Evolutionary conservation across 2,329 filamentous ascomycete genomes (phyloP).

Genomic region (Chaetomium strumarium): DNA sequence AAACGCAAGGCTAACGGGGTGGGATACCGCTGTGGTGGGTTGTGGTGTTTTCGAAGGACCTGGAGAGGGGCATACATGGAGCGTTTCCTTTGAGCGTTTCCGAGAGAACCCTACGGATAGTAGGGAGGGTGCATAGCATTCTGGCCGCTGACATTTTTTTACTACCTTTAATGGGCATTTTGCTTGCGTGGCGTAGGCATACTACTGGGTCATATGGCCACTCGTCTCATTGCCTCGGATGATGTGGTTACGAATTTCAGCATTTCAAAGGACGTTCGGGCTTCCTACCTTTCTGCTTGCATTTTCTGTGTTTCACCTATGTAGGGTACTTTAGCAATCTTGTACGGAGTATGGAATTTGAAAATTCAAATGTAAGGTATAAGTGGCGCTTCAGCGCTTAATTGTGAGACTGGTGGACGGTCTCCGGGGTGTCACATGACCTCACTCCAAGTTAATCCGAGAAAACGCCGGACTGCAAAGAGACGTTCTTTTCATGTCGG

Average conservation of each 20-base stretch:
- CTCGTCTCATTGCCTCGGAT: not conserved
- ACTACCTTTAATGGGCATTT: constrained; percentile 29
- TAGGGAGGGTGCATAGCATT: constrained; percentile 6
- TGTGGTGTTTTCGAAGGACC: not conserved
- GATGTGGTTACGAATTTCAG: too few relatives aligned
- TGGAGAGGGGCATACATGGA: not conserved
- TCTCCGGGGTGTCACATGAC: not conserved
- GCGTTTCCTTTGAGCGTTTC: not conserved
- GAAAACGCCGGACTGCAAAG: too few relatives aligned
- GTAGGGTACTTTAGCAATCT: too few relatives aligned
- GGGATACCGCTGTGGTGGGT: not conserved
- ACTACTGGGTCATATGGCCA: constrained; percentile 6
- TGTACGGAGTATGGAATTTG: too few relatives aligned
- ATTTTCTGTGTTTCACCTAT: too few relatives aligned
- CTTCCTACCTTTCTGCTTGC: too few relatives aligned
- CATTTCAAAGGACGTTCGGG: too few relatives aligned
- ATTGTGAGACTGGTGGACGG: not conserved
- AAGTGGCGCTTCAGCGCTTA: too few relatives aligned
- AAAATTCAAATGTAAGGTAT: too few relatives aligned
- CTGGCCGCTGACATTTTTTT: not conserved
- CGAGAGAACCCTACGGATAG: not conserved
- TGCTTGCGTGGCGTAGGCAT: constrained; percentile 32
- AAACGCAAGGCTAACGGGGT: not conserved
- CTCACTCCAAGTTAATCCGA: not conserved
- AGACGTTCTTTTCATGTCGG: too few relatives aligned